Conservation (phyloP, 2,329 filamentous ascomycete species). For the Pezicula radicicola region DNA sequence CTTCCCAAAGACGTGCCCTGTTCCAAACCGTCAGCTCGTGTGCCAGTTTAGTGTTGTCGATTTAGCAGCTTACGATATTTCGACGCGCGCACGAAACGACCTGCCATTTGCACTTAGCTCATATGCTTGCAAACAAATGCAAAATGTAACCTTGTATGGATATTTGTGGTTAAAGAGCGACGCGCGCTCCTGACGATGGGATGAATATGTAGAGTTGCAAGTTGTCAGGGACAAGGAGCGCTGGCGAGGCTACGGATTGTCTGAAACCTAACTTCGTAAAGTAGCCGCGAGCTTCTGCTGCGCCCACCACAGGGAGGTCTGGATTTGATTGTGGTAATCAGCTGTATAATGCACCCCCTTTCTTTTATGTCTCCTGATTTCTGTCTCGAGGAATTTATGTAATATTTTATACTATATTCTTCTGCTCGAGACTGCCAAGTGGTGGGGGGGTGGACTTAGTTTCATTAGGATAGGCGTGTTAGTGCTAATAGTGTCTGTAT, state of each 20-base stretch:
- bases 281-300: not conserved
- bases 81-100: conserved; percentile 70
- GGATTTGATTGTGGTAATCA: not conserved
- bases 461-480: too few species aligned
- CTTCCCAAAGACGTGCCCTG: conserved; percentile 98
- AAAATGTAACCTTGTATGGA: conserved; percentile 5
- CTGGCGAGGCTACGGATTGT: not conserved
- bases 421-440: not conserved
- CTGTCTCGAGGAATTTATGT: not conserved
- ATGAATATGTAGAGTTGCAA: not conserved
- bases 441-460: too few species aligned
- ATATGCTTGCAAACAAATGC: not conserved
- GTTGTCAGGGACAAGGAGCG: not conserved
- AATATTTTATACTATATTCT: not conserved
- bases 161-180: conserved; percentile 7
- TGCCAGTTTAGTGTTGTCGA: conserved; percentile 16
- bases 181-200: conserved; percentile 1
- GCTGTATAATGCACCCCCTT: not conserved
- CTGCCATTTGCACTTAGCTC: conserved; percentile 51
- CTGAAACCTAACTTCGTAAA: not conserved
- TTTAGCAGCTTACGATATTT: conserved; percentile 60
- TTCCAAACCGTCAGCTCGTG: conserved; percentile 16
- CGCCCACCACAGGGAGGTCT: not conserved
- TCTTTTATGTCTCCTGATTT: not conserved
- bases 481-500: too few species aligned